A percentile compares a stretch with the other conserved stretches of the same genome.
Evolutionary conservation across 129 eudicot species (phyloP).

Genomic region (Pittosporum tobira): DNA sequence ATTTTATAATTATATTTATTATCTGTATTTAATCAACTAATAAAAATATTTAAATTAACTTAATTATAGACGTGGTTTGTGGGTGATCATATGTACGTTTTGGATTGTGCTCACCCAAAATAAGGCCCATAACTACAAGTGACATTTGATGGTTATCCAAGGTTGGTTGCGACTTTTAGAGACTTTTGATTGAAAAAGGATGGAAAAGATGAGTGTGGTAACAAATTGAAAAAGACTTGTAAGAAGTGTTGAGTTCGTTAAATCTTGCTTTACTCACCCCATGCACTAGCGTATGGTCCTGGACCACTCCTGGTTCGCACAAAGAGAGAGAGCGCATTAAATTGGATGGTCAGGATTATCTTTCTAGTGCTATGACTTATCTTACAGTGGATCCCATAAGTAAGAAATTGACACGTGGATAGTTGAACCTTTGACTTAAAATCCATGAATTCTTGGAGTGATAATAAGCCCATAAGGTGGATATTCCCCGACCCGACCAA

Average conservation of each 20-base stretch:
- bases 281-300: not conserved
- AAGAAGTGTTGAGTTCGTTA: not conserved
- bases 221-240: too few relatives aligned
- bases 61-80: too few relatives aligned
- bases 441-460: too few relatives aligned
- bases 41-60: too few relatives aligned
- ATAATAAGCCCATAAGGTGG: too few relatives aligned
- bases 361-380: not conserved
- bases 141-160: conserved; percentile 1
- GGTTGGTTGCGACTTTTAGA: not conserved
- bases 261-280: not conserved
- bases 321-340: not conserved
- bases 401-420: too few relatives aligned
- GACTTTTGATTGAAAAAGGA: not conserved
- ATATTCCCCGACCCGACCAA: too few relatives aligned
- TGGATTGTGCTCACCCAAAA: not conserved
- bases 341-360: not conserved
- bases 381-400: not conserved
- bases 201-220: too few relatives aligned
- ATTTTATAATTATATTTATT: too few relatives aligned
- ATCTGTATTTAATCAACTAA: too few relatives aligned
- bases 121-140: not conserved
- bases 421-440: too few relatives aligned
- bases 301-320: not conserved
- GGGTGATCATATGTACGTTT: too few relatives aligned